Percentiles rank a stretch among this genome's conserved stretches.
These are phyloP conservation scores for Collybia mongolica DNA, from an alignment of 768 basidiomycete species.

Conservation along the genomic window DNA sequence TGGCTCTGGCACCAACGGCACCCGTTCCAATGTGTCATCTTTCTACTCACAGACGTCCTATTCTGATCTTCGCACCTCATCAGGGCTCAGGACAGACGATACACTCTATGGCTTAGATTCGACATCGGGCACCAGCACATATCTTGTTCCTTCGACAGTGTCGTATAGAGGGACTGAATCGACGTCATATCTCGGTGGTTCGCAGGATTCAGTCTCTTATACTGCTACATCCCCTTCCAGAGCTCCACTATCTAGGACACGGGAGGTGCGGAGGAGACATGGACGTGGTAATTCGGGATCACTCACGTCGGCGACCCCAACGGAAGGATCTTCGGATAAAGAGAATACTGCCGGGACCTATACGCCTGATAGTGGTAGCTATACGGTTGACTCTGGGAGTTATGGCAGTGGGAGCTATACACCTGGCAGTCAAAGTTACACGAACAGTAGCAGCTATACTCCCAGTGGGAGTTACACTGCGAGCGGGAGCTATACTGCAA, in stretches of 20 bases:
- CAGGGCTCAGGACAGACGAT: constrained; percentile 26
- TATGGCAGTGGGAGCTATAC: constrained; percentile 8
- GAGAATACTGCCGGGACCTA: constrained; percentile 41
- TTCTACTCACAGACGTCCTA: constrained; percentile 33
- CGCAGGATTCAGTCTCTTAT: constrained; percentile 39
- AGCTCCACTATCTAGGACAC: constrained; percentile 50
- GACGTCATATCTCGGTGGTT: constrained; percentile 56
- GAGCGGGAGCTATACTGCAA: constrained; percentile 15
- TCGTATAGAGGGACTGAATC: constrained; percentile 52
- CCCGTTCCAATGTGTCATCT: constrained; percentile 24
- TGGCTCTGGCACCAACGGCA: constrained; percentile 19
- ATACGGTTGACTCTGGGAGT: constrained; percentile 21
- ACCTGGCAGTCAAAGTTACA: constrained; percentile 8
- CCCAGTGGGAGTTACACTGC: constrained; percentile 25
- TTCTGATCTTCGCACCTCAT: constrained; percentile 23
- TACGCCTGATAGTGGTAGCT: constrained; percentile 22
- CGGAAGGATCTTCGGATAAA: constrained; percentile 51
- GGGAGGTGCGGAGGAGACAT: constrained; percentile 54
- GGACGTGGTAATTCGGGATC: constrained; percentile 40
- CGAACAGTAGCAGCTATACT: constrained; percentile 16
- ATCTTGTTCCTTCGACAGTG: constrained; percentile 47
- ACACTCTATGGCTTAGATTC: constrained; percentile 31
- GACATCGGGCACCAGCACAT: constrained; percentile 31
- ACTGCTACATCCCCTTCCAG: constrained; percentile 50
- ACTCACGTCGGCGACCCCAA: constrained; percentile 36